phyloP scores from a whole-genome alignment of 768 basidiomycete species.

The Russula sp. region DNA sequence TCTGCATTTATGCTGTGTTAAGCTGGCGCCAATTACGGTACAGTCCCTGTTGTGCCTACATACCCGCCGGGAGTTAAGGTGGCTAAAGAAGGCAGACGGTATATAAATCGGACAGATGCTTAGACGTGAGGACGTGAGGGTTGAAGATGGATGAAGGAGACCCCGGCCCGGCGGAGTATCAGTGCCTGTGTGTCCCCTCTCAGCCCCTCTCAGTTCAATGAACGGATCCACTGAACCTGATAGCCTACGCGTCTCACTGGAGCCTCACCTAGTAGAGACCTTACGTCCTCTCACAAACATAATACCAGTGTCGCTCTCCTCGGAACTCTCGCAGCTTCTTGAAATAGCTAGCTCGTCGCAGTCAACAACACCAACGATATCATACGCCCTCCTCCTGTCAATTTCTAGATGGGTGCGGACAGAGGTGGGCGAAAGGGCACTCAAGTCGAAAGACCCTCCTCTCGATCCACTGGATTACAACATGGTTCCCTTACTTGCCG shows the following conservation, averaged over 20 bases:
- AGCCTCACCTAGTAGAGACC: conserved; percentile 50
- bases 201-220: background rate
- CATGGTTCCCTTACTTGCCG: conserved; percentile 73
- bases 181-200: too few species aligned
- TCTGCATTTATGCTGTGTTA: too few species aligned
- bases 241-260: conserved; percentile 61
- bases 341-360: conserved; percentile 19
- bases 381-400: conserved; percentile 51
- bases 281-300: conserved; percentile 42
- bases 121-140: too few species aligned
- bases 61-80: too few species aligned
- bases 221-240: background rate
- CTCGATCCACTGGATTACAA: conserved; percentile 52
- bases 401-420: conserved; percentile 69
- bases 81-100: too few species aligned
- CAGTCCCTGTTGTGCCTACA: too few species aligned
- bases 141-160: too few species aligned
- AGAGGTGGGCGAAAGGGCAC: conserved; percentile 35
- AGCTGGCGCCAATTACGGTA: too few species aligned
- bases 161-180: too few species aligned
- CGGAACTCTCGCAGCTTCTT: conserved; percentile 39
- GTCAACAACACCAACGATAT: conserved; percentile 39
- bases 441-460: conserved; percentile 37
- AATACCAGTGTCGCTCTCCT: conserved; percentile 42
- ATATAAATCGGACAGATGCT: too few species aligned